A percentile compares a stretch with the other conserved stretches of the same genome.
phyloP scores from a whole-genome alignment of 139 green algal species.

The Klebsormidium nitens region DNA sequence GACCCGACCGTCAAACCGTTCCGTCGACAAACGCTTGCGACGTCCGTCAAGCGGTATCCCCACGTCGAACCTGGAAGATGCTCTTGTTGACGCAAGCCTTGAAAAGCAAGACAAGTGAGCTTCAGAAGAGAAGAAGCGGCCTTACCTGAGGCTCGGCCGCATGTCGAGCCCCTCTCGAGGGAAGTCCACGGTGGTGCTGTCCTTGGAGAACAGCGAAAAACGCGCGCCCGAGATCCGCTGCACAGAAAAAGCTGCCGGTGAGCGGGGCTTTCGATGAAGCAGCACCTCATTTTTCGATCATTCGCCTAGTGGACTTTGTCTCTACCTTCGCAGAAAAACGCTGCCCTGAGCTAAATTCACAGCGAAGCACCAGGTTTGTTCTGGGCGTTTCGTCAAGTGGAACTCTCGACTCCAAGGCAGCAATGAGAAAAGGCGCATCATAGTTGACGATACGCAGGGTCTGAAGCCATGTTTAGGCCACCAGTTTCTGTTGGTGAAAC shows the following conservation, averaged over 20 bases:
- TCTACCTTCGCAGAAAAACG: neutral
- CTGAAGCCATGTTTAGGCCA: neutral
- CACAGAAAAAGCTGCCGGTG: neutral
- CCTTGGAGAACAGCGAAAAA: constrained; percentile 30
- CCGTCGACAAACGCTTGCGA: neutral
- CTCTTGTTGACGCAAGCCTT: neutral
- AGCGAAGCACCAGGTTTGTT: neutral
- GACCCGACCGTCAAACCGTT: neutral
- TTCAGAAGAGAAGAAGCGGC: no score
- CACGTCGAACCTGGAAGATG: neutral
- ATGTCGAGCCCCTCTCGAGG: constrained; percentile 50
- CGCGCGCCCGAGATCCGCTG: constrained; percentile 9
- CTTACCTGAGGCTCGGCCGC: constrained; percentile 50
- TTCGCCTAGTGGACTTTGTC: neutral
- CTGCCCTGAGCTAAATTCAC: neutral
- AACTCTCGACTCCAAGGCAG: neutral
- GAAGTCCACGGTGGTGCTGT: constrained; percentile 41
- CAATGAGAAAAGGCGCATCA: neutral
- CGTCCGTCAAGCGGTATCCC: neutral
- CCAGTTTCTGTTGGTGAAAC: neutral
- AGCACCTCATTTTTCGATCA: neutral
- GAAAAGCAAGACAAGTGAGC: neutral
- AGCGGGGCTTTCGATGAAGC: neutral
- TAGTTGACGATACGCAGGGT: neutral
- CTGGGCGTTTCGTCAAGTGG: neutral